Evolutionary conservation across 2,329 filamentous ascomycete genomes (phyloP).

Genomic region (Ophiostoma sp.): DNA sequence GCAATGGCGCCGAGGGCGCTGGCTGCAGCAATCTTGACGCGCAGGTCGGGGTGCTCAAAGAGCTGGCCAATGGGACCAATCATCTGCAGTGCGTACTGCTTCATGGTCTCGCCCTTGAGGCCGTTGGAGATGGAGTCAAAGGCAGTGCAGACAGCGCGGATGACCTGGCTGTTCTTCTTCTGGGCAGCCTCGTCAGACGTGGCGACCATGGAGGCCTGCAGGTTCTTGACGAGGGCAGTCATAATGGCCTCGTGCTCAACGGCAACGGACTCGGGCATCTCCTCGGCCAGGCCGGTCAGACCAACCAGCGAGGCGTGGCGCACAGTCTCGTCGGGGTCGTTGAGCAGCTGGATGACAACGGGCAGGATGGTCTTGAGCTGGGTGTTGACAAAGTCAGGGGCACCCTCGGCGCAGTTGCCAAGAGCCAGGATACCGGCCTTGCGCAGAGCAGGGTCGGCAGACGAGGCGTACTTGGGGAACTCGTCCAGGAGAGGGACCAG

Average conservation of each 20-base stretch:
- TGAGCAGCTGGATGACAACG: conserved; percentile 75
- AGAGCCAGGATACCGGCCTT: conserved; percentile 90
- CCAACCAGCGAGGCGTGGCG: conserved; percentile 84
- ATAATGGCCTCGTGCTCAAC: conserved; percentile 84
- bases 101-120: conserved; percentile 76
- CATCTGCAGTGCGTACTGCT: conserved; percentile 77
- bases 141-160: conserved; percentile 85
- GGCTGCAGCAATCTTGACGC: conserved; percentile 85
- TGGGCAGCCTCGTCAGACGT: conserved; percentile 62
- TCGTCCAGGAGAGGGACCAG: conserved; percentile 88
- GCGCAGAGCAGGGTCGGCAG: conserved; percentile 72
- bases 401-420: conserved; percentile 92
- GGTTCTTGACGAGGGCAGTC: conserved; percentile 80
- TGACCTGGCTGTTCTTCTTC: conserved; percentile 79
- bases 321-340: conserved; percentile 81
- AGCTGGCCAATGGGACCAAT: conserved; percentile 82
- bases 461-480: conserved; percentile 77
- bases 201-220: conserved; percentile 74
- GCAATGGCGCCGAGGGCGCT: conserved; percentile 90
- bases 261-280: conserved; percentile 85
- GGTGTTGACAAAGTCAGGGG: conserved; percentile 94
- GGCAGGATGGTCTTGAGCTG: conserved; percentile 87
- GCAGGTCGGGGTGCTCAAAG: conserved; percentile 79
- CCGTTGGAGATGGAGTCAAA: conserved; percentile 90
- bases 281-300: conserved; percentile 86